Conservation (phyloP, 2,329 filamentous ascomycete species). For the Xylariales sp. region DNA sequence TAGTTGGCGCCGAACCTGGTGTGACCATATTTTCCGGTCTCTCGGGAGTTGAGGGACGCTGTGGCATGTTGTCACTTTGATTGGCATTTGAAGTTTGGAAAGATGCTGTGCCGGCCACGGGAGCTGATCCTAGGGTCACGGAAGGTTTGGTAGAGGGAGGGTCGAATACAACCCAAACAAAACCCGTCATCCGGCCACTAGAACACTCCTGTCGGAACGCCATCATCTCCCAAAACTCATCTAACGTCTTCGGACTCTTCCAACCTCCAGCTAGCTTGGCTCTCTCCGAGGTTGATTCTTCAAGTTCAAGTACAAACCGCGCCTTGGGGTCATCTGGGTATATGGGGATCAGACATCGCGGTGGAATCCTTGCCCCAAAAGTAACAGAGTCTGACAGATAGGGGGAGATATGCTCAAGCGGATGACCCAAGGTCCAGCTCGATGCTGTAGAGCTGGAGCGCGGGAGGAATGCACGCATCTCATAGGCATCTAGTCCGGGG, state of each 20-base stretch:
- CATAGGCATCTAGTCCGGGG: slow-evolving; percentile 78
- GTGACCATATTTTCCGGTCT: slow-evolving; percentile 5
- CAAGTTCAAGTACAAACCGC: slow-evolving; percentile 81
- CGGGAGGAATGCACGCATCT: slow-evolving; percentile 77
- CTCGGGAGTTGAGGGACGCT: slow-evolving; percentile 20
- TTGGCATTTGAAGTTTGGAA: slow-evolving; percentile 24
- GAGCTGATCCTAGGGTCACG: slow-evolving; percentile 7
- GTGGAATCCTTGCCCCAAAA: slow-evolving; percentile 56
- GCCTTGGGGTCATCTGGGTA: slow-evolving; percentile 96
- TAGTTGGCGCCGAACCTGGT: slow-evolving; percentile 16
- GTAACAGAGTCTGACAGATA: slow-evolving; percentile 45
- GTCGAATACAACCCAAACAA: slow-evolving; percentile 88
- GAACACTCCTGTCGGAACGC: slow-evolving; percentile 94
- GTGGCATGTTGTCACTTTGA: slow-evolving; percentile 18
- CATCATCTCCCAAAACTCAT: slow-evolving; percentile 99
- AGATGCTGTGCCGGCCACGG: slow-evolving; percentile 1
- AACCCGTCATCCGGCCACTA: slow-evolving; percentile 85
- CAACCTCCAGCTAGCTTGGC: slow-evolving; percentile 63
- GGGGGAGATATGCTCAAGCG: slow-evolving; percentile 62
- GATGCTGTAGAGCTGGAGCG: slow-evolving; percentile 41
- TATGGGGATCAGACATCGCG: slow-evolving; percentile 79
- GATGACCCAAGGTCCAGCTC: slow-evolving; percentile 66
- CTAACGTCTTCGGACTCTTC: slow-evolving; percentile 77
- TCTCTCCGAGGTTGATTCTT: slow-evolving; percentile 60
- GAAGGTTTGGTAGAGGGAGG: slow-evolving; percentile 23